phyloP scores from a whole-genome alignment of 148 eudicot species.

The Gaultheria prostrata region DNA sequence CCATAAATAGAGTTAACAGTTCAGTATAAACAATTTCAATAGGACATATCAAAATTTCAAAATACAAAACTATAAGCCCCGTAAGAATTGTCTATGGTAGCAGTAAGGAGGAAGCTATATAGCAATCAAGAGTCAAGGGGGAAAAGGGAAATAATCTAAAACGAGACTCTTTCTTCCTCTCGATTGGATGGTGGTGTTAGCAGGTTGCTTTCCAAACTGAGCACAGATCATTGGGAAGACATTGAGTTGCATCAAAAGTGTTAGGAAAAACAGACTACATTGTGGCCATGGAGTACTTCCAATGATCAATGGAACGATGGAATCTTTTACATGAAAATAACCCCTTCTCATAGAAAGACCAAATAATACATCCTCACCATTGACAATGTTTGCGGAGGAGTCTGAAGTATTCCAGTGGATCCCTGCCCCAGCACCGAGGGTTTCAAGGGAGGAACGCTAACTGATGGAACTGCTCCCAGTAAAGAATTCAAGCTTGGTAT shows the following conservation, averaged over 20 bases:
- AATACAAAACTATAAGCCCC: background rate
- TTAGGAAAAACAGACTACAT: background rate
- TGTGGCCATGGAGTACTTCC: background rate
- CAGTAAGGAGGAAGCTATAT: background rate
- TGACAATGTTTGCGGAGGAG: conserved; percentile 35
- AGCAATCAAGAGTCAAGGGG: background rate
- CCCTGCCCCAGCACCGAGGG: conserved; percentile 35
- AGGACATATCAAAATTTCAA: background rate
- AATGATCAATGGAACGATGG: background rate
- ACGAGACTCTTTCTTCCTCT: background rate
- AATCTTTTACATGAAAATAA: background rate
- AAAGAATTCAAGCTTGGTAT: conserved; percentile 35
- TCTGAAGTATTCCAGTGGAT: conserved; percentile 44
- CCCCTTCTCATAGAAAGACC: background rate
- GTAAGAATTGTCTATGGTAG: background rate
- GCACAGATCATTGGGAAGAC: background rate
- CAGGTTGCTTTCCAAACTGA: background rate
- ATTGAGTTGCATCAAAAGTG: background rate
- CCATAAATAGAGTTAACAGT: background rate
- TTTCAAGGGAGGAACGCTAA: conserved; percentile 30
- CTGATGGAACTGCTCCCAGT: conserved; percentile 38
- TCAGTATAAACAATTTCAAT: background rate
- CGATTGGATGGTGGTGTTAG: background rate
- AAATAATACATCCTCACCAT: conserved; percentile 39
- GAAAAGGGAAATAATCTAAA: background rate